Percentiles rank a stretch among this genome's conserved stretches.
Conservation (phyloP, 805 yeast genomes). For the Candida sithepensis region DNA sequence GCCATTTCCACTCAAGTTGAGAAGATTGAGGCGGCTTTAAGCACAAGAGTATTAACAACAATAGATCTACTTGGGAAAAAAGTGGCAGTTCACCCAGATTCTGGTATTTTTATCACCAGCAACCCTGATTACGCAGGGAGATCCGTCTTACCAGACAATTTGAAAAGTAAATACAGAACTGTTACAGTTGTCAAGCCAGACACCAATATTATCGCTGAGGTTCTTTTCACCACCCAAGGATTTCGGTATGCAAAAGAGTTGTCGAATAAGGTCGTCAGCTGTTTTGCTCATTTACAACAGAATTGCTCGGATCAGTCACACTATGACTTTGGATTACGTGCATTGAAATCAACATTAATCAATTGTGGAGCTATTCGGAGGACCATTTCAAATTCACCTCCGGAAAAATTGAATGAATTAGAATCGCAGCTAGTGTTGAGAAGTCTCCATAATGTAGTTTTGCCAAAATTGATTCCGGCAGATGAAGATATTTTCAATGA, state of each 20-base stretch:
- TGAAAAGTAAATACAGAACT: conserved; percentile 72
- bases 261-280: conserved; percentile 48
- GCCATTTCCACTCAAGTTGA: conserved; percentile 83
- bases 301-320: conserved; percentile 56
- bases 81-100: conserved; percentile 38
- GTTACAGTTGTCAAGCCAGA: conserved; percentile 77
- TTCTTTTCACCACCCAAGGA: conserved; percentile 70
- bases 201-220: conserved; percentile 60
- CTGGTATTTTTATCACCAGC: conserved; percentile 86
- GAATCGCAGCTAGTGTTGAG: conserved; percentile 39
- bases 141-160: conserved; percentile 76
- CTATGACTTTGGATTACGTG: conserved; percentile 88
- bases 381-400: not conserved
- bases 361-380: conserved; percentile 48
- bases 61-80: conserved; percentile 43
- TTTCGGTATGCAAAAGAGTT: conserved; percentile 45
- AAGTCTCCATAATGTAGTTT: conserved; percentile 57
- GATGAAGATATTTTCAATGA: conserved; percentile 46
- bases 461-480: conserved; percentile 58
- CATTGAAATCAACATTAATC: conserved; percentile 63
- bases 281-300: conserved; percentile 45
- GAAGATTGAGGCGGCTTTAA: conserved; percentile 56
- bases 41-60: conserved; percentile 9
- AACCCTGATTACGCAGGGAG: conserved; percentile 89
- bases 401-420: conserved; percentile 1